Conservation (phyloP, 2,329 filamentous ascomycete genomes). For the Aspergillus caelatus region DNA sequence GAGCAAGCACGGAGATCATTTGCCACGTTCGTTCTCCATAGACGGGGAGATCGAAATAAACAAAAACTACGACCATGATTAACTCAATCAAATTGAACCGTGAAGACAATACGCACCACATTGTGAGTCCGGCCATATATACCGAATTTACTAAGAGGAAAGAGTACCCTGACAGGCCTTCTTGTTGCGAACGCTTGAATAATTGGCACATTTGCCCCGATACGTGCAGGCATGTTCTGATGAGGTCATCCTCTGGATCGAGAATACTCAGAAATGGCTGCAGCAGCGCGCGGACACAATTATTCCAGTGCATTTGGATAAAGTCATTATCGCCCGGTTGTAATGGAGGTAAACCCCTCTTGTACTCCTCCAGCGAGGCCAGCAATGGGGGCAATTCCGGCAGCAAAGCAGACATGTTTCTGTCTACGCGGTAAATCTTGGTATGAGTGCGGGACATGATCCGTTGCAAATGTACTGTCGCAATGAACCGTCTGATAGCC, state of each 20-base stretch:
- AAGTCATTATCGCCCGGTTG: conserved; percentile 20
- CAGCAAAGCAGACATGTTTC: not conserved
- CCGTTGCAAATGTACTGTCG: conserved; percentile 18
- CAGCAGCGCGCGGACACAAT: conserved; percentile 17
- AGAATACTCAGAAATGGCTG: conserved; percentile 23
- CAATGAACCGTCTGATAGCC: conserved; percentile 12
- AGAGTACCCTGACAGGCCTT: conserved; percentile 85
- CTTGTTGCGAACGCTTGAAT: conserved; percentile 77
- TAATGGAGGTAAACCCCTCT: conserved; percentile 13
- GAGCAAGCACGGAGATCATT: not conserved
- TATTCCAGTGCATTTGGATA: conserved; percentile 28
- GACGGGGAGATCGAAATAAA: not conserved
- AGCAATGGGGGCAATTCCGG: conserved; percentile 14
- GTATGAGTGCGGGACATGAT: conserved; percentile 23
- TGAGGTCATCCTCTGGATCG: conserved; percentile 11
- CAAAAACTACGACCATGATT: not conserved
- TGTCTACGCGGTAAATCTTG: conserved; percentile 22
- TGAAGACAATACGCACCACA: conserved; percentile 56
- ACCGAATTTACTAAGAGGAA: conserved; percentile 69
- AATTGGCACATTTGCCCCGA: conserved; percentile 27
- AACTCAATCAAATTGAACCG: not conserved
- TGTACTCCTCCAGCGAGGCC: conserved; percentile 15
- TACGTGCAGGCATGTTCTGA: conserved; percentile 16
- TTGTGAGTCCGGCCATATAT: conserved; percentile 88
- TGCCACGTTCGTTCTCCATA: not conserved